Evolutionary conservation across 2,329 filamentous ascomycete genomes (phyloP).

Genomic region (Epicoccum sorghinum): DNA sequence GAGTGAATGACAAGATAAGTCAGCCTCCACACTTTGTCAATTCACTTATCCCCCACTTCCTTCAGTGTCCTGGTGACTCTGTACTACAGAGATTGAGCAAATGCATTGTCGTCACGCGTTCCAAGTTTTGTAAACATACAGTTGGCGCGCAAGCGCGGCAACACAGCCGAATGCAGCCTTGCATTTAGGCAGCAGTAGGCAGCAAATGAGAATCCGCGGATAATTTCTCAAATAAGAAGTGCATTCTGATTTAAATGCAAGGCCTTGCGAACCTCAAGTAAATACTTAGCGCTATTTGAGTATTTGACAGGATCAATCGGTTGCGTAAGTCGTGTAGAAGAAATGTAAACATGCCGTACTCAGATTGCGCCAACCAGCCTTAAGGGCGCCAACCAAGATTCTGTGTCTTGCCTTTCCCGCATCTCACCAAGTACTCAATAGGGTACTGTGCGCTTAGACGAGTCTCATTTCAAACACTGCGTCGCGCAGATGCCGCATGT

Average conservation of each 20-base stretch:
- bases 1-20: too few species aligned
- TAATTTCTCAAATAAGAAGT: not conserved
- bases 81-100: not conserved
- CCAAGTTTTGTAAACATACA: not conserved
- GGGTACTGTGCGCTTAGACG: too few species aligned
- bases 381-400: not conserved
- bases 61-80: too few species aligned
- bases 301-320: too few species aligned
- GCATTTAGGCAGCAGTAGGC: slow-evolving; percentile 13
- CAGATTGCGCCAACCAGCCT: not conserved
- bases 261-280: too few species aligned
- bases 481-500: not conserved
- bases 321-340: too few species aligned
- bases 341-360: too few species aligned
- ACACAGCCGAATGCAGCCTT: slow-evolving; percentile 5
- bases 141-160: slow-evolving; percentile 2
- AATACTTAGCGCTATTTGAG: too few species aligned
- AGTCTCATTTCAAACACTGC: not conserved
- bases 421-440: too few species aligned
- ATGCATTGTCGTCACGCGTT: slow-evolving; percentile 10
- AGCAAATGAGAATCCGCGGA: not conserved
- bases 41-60: too few species aligned
- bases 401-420: not conserved
- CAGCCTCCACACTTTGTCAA: too few species aligned
- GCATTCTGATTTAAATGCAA: too few species aligned